Evolutionary conservation across 306 rosid genomes (phyloP), one percentile per base, ranked within the genome.

Genomic region (Erythrophleum fordii): DNA sequence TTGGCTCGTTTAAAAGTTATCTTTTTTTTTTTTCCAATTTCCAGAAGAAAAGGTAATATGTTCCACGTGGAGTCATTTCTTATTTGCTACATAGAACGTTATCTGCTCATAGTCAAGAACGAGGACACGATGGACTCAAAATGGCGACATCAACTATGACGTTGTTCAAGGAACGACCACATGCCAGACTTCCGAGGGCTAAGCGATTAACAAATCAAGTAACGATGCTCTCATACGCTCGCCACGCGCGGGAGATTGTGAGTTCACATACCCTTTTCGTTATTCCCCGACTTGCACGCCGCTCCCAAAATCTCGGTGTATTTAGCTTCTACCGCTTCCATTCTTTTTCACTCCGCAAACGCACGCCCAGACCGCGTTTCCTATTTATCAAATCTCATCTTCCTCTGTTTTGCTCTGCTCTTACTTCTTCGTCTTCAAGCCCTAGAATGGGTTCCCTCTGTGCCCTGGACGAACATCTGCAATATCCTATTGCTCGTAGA

Each of bases 401-500:
- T 74, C 46, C 35, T 44, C 48, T 39, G 11, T 23, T 34, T 72
- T 60, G 42, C 18, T 44, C 81, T 35, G 8, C 72, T 26, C 22
- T 12, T 28, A 25, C 23, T 14, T 37, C 12, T 13, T 51, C 72
- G 0, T 16, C 26, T 18, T 46, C 78, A 31, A 66, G 11, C 28
- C 84, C 23, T 10, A 53, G 74, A 0, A 95, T 93, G 97, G 92
- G 89, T 29, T 93, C 93, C 2, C 72, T 89, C 61, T 39, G 84
- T 55, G 90, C 83, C n/a, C 55, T 70, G 0, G 59, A 76, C 31
- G 44, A 83, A 6, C 73, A 86, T 3, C 44, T 90, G 64, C 87
- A 53, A 9, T 95, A 95, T 80, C 96, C 98, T 59, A 34, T 49
- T 60, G 86, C 90, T 83, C 91, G 84, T 46, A 85, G 99, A 74